These are phyloP conservation scores for Candida boleticola DNA, from an alignment of 805 yeast species.

Conservation along the genomic window DNA sequence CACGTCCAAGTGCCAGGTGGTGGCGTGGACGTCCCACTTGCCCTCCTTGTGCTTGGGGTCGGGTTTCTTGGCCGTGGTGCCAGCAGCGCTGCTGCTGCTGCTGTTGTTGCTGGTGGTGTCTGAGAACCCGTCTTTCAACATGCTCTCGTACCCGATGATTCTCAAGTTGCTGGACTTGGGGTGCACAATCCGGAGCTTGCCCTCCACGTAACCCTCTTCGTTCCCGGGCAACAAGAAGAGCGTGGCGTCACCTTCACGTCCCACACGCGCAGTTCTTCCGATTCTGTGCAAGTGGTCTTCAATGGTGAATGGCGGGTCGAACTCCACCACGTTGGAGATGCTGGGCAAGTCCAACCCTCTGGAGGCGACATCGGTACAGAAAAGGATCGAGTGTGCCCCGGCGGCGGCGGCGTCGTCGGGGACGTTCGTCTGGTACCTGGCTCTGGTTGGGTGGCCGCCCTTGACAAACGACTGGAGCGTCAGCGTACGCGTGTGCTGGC, in stretches of 20 bases:
- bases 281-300: conserved; percentile 96
- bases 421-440: background rate
- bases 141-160: conserved; percentile 31
- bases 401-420: conserved; percentile 27
- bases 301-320: conserved; percentile 90
- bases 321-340: conserved; percentile 83
- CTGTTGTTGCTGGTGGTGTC: conserved; percentile 26
- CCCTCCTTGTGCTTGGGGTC: conserved; percentile 40
- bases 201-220: conserved; percentile 80
- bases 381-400: conserved; percentile 54
- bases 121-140: conserved; percentile 35
- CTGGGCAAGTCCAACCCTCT: conserved; percentile 92
- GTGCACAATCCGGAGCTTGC: conserved; percentile 38
- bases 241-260: conserved; percentile 73
- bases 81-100: conserved; percentile 14
- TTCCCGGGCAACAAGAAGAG: conserved; percentile 83
- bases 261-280: conserved; percentile 99
- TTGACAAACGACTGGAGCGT: conserved; percentile 65
- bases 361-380: conserved; percentile 97
- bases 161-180: conserved; percentile 35
- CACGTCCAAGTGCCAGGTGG: conserved; percentile 90
- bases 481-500: conserved; percentile 78
- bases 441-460: conserved; percentile 2
- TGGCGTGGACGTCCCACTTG: conserved; percentile 91
- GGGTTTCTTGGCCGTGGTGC: conserved; percentile 18